These are phyloP conservation scores for Conoideocrella luteorostrata DNA, from an alignment of 2,329 filamentous ascomycete species.

Conservation along the genomic window DNA sequence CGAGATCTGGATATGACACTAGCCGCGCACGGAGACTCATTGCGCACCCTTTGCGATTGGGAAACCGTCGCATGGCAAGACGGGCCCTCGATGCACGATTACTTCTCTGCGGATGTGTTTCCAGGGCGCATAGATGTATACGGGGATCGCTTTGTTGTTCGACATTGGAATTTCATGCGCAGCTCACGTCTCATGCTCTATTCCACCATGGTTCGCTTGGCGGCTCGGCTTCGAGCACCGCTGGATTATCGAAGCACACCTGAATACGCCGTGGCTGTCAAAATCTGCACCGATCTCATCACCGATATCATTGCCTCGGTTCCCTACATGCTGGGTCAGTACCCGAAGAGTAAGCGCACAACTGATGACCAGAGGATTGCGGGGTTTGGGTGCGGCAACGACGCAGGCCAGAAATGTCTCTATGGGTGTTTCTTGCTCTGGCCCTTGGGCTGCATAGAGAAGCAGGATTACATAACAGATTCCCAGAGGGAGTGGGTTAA, in stretches of 20 bases:
- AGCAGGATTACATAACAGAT: not conserved
- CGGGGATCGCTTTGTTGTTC: not conserved
- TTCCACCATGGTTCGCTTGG: not conserved
- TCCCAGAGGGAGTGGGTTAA: not conserved
- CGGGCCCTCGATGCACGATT: not conserved
- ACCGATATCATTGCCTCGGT: constrained; percentile 1
- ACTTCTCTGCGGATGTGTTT: not conserved
- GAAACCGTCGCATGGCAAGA: constrained; percentile 2
- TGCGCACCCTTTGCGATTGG: not conserved
- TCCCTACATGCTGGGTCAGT: not conserved
- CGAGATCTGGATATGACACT: not conserved
- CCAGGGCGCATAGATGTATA: constrained; percentile 1
- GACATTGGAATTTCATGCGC: not conserved
- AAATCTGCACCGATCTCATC: not conserved
- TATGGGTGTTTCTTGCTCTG: not conserved
- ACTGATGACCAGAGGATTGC: not conserved
- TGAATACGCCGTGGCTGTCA: not conserved
- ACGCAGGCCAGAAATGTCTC: not conserved
- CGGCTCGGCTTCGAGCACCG: not conserved
- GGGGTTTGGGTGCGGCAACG: not conserved
- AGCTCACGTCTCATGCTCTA: not conserved
- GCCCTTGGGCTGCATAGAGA: not conserved
- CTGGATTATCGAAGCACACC: not conserved
- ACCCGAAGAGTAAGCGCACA: not conserved
- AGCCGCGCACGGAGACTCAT: not conserved